These are phyloP conservation scores for Acanthochlamys bracteata DNA, from an alignment of 106 monocot genomes.

Conservation along the genomic window DNA sequence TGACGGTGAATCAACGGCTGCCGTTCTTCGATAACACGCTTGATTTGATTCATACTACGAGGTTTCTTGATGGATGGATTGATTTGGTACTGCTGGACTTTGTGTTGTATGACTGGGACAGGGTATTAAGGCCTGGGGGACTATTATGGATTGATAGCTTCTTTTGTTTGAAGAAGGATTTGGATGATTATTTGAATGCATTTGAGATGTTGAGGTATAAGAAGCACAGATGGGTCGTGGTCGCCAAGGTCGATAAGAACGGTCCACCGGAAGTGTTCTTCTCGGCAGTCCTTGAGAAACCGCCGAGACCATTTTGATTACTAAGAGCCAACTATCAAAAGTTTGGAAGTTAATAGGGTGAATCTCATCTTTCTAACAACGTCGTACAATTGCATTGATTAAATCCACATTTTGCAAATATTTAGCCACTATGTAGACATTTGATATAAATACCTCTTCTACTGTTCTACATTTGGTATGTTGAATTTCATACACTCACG, in stretches of 20 bases:
- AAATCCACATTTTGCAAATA: too few relatives aligned
- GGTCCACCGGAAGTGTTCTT: constrained; percentile 55
- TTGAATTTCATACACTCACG: too few relatives aligned
- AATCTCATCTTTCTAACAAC: too few relatives aligned
- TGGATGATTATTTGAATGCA: constrained; percentile 52
- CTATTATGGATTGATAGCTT: constrained; percentile 71
- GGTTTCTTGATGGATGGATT: constrained; percentile 80
- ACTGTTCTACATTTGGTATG: too few relatives aligned
- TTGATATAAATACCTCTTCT: too few relatives aligned
- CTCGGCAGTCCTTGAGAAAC: constrained; percentile 80
- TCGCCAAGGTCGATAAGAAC: constrained; percentile 62
- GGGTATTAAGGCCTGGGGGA: constrained; percentile 66
- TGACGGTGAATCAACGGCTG: constrained; percentile 62
- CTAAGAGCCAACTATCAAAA: too few relatives aligned
- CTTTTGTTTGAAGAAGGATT: constrained; percentile 53
- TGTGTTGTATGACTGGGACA: constrained; percentile 68
- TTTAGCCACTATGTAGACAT: too few relatives aligned
- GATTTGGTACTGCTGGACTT: constrained; percentile 57
- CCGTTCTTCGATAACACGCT: constrained; percentile 84
- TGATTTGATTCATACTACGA: constrained; percentile 56
- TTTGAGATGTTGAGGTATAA: constrained; percentile 60
- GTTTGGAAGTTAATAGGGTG: too few relatives aligned
- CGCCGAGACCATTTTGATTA: constrained; percentile 63
- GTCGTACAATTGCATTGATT: too few relatives aligned
- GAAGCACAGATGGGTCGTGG: constrained; percentile 54